phyloP scores from a whole-genome alignment of 2,329 filamentous ascomycete species.

The Cladobotryum mycophilum region DNA sequence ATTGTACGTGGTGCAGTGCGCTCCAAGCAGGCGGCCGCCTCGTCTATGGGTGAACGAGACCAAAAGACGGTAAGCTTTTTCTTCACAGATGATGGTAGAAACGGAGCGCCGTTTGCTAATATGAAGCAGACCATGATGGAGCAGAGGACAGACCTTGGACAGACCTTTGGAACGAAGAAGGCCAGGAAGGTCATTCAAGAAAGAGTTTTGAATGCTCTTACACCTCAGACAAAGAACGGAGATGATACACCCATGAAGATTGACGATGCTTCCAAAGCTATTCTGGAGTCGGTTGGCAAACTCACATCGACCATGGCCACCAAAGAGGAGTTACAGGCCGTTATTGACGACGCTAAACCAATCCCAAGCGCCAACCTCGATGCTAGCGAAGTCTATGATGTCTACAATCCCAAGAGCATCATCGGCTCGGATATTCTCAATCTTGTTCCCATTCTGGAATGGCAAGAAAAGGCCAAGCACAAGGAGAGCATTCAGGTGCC shows the following conservation, averaged over 20 bases:
- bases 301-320: slow-evolving; percentile 61
- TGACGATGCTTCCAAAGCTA: slow-evolving; percentile 49
- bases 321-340: slow-evolving; percentile 57
- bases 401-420: slow-evolving; percentile 62
- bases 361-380: slow-evolving; percentile 63
- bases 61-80: slow-evolving; percentile 4
- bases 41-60: slow-evolving; percentile 33
- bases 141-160: slow-evolving; percentile 62
- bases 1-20: slow-evolving; percentile 52
- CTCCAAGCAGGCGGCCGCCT: slow-evolving; percentile 45
- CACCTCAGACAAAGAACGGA: slow-evolving; percentile 30
- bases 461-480: slow-evolving; percentile 61
- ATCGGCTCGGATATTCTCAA: slow-evolving; percentile 63
- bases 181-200: slow-evolving; percentile 70
- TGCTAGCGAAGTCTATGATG: slow-evolving; percentile 62
- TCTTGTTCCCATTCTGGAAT: slow-evolving; percentile 63
- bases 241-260: slow-evolving; percentile 41
- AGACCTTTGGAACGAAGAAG: slow-evolving; percentile 80
- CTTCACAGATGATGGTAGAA: not conserved
- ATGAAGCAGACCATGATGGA: slow-evolving; percentile 48
- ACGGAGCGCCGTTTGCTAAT: slow-evolving; percentile 17
- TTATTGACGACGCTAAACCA: slow-evolving; percentile 62
- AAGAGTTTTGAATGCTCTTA: slow-evolving; percentile 65
- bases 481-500: slow-evolving; percentile 49
- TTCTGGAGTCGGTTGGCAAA: slow-evolving; percentile 58